Evolutionary conservation across 306 rosid species (phyloP).

Genomic region (Prunus mume): DNA sequence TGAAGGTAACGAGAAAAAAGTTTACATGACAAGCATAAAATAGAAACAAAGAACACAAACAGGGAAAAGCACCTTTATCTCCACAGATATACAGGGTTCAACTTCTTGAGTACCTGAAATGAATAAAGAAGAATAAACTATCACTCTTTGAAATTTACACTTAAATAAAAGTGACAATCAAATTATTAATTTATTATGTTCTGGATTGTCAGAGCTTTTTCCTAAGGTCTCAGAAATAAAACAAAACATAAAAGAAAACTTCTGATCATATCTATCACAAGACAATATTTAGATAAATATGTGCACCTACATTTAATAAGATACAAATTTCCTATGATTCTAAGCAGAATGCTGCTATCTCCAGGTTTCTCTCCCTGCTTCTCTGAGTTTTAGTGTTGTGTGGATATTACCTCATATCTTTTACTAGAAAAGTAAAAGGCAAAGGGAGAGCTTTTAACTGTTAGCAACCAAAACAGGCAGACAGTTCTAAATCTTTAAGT

Average conservation of each 20-base stretch:
- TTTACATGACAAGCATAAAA: background rate
- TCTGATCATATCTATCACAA: background rate
- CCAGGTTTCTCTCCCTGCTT: background rate
- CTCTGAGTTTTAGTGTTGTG: background rate
- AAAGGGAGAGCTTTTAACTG: background rate
- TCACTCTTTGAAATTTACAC: conserved; percentile 5
- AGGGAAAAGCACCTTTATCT: conserved; percentile 68
- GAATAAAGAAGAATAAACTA: conserved; percentile 17
- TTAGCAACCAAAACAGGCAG: background rate
- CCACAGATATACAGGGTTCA: conserved; percentile 71
- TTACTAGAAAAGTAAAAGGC: background rate
- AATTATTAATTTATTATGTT: too few species aligned
- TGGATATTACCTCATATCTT: background rate
- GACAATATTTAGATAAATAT: background rate
- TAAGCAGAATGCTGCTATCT: background rate
- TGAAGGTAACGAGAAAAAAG: conserved; percentile 1
- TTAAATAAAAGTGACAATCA: background rate
- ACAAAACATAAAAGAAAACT: background rate
- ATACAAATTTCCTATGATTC: background rate
- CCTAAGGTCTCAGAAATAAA: background rate
- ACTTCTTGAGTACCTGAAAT: conserved; percentile 54
- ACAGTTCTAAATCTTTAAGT: background rate
- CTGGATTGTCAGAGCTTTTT: background rate
- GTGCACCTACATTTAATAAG: background rate
- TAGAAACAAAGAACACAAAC: background rate